Percentiles rank a stretch among this genome's conserved stretches.
phyloP scores from a whole-genome alignment of 148 eudicot species.

The Rhododendron mucronatum region DNA sequence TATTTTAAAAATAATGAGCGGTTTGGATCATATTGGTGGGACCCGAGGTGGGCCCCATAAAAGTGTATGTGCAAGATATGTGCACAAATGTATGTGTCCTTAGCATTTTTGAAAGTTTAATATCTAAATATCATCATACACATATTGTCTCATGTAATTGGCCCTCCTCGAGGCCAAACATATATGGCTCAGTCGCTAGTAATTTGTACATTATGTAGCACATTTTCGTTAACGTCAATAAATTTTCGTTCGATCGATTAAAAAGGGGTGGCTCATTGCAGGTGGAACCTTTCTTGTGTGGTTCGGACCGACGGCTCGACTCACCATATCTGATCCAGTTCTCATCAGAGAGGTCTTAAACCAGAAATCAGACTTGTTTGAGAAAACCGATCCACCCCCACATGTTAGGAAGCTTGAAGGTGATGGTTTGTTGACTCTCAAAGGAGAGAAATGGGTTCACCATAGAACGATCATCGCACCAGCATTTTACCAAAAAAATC shows the following conservation, averaged over 20 bases:
- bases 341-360: conserved; percentile 43
- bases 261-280: conserved; percentile 10
- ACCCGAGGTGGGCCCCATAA: too few relatives aligned
- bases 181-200: not conserved
- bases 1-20: too few relatives aligned
- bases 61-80: too few relatives aligned
- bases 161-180: not conserved
- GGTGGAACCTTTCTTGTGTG: conserved; percentile 53
- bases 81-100: too few relatives aligned
- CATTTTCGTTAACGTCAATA: not conserved
- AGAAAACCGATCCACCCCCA: conserved; percentile 60
- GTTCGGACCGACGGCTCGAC: conserved; percentile 60
- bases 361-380: conserved; percentile 33
- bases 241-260: not conserved
- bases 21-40: too few relatives aligned
- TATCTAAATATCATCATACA: not conserved
- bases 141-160: not conserved
- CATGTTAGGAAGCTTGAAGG: conserved; percentile 63
- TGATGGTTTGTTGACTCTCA: conserved; percentile 52
- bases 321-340: conserved; percentile 42
- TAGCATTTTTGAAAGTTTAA: too few relatives aligned
- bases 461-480: conserved; percentile 59
- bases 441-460: conserved; percentile 58
- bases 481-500: conserved; percentile 48
- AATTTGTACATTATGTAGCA: not conserved